Base-by-base conservation (phyloP, 1,139 yeast species). In the Zygoascus sp. region DNA sequence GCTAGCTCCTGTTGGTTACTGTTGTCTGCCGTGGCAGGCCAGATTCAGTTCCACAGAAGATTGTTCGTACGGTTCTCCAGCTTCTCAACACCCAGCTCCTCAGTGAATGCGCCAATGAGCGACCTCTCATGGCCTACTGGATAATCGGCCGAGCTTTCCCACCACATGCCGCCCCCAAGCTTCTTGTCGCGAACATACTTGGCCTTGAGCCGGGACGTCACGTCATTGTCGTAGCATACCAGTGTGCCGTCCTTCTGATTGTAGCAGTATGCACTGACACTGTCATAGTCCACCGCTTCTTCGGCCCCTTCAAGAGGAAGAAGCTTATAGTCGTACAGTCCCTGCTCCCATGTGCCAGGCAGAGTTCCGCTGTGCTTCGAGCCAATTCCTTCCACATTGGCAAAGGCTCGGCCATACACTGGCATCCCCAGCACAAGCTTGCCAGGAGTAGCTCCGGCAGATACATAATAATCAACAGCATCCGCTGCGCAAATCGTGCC, bases 361-460 rank as follows among this genome's bases (percentile, higher is more conserved):
- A 78, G 79, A 15, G 74, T 76, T 0, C 76, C 79, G 3, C 67
- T 53, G 55, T 78, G 87, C 0, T 63, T 41, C 1, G 62, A 50
- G 4, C 80, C 80, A 22, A 74, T 58, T 0, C 70, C 73, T 0
- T 55, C 51, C 0, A 75, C 65, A n/a, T 69, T 58, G 0, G 75
- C 75, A 58, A 88, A 90, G 0, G 79, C 74, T 44, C 96, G 72
- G 0, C 96, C 97, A 63, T 89, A 92, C 21, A 80, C 69, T 0
- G 97, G 97, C 83, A 90, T 84, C 0, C 97, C 98, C 45, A 92
- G 58, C 1, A 83, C 71, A n/a, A 92, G 55, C 57, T 85, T 84
- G 0, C 58, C 43, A 0, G 80, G 56, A 0, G 67, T 53, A 0
- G 82, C 72, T 0, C 82, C 81, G 1, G 58, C 58, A 0, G 51